phyloP scores from a whole-genome alignment of 176 grass and related monocot genomes.

The Neostapfia colusana region DNA sequence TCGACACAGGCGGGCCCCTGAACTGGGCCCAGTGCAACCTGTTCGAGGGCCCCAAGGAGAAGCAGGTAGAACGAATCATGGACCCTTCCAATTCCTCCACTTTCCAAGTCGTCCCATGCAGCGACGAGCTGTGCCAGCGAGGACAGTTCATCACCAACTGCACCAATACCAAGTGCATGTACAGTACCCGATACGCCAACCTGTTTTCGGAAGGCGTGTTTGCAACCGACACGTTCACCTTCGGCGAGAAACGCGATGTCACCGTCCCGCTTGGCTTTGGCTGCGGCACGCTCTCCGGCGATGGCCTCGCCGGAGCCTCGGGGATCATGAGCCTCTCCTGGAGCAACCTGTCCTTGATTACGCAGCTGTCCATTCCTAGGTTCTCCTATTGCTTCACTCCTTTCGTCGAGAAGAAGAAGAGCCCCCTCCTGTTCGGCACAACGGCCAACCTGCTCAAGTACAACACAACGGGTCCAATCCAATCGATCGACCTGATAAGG shows the following conservation, averaged over 20 bases:
- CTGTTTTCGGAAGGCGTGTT: not conserved
- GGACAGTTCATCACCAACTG: not conserved
- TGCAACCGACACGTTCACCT: not conserved
- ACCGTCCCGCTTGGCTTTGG: not conserved
- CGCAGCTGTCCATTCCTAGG: not conserved
- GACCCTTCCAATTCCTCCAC: not conserved
- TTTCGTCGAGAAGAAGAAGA: not conserved
- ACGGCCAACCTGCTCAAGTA: not conserved
- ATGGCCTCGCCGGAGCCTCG: not conserved
- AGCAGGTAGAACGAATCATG: not conserved
- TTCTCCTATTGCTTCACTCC: not conserved
- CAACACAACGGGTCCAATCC: not conserved
- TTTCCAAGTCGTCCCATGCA: not conserved
- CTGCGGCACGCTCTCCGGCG: not conserved
- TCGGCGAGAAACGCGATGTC: not conserved
- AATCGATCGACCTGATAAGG: not conserved
- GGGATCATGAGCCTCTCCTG: not conserved
- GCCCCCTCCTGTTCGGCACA: not conserved
- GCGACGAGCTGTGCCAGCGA: not conserved
- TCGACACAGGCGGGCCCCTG: slow-evolving; percentile 50
- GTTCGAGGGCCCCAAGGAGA: not conserved
- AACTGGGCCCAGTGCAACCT: slow-evolving; percentile 62
- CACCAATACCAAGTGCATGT: not conserved
- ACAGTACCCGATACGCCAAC: not conserved
- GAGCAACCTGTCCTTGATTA: not conserved